Base-by-base conservation (phyloP, 2,329 filamentous ascomycete species). In the Pestalotiopsis sp. region DNA sequence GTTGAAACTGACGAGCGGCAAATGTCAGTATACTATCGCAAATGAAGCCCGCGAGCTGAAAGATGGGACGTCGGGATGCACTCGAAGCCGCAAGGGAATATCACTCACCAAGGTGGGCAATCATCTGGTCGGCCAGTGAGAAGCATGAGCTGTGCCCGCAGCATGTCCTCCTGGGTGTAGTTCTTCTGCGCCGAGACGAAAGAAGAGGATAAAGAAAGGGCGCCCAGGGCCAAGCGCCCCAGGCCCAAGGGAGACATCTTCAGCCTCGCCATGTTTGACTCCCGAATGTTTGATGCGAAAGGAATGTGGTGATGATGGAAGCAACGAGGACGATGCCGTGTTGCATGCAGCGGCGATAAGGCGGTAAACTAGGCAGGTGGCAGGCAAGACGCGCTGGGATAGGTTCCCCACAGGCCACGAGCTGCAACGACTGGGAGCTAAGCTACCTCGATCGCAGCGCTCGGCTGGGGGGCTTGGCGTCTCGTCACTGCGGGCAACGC, bases 1-100 rank as follows among this genome's bases (percentile, higher is more conserved):
- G 88, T 99, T 98, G 87, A 99, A 99, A 85, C 96, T 95, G 72
- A 75, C 76, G 11, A 78, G 80, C 69, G 75, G 13, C 12, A 49
- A 41, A n/a, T 9, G 67, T 79, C 69, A 77, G 74, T 63, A 67
- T 52, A 56, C 56, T 63, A 1, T 49, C 36, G 65, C 9, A 56
- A 73, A 45, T 20, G 76, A 75, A 66, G 67, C 70, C 4, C 20
- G 49, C 41, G 20, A n/a, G 14, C 25, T 25, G n/a, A n/a, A 31
- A 49, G 38, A 31, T 36, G 59, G 31, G 25, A 6, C 25, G 59
- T 9, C n/a, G 4, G 20, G 61, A 41, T 12, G 36, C 27, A 27
- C 11, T 20, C 4, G 13, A 36, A 62, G 36, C 36, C 7, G 59
- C 20, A 38, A 4, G 7, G 45, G 20, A 62, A 62, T 36, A 36